Conservation (phyloP, 2,329 filamentous ascomycete species). For the Colletotrichum gigasporum region DNA sequence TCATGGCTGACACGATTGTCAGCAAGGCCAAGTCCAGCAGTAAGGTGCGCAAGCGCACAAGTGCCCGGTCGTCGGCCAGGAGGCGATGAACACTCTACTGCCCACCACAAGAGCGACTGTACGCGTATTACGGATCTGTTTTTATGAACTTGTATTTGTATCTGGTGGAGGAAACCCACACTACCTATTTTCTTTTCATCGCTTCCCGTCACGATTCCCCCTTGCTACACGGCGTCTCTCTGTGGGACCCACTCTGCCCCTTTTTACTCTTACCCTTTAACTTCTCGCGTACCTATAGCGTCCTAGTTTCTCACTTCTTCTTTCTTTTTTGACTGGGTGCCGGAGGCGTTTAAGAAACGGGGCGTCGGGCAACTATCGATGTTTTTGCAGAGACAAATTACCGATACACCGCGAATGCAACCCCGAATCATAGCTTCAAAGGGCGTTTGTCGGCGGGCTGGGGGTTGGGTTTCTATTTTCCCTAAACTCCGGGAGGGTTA, state of each 20-base stretch:
- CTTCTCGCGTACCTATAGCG: conserved; percentile 16
- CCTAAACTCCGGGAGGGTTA: too few species aligned
- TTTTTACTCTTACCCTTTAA: conserved; percentile 16
- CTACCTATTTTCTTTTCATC: neutral
- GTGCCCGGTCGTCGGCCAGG: conserved; percentile 42
- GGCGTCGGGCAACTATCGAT: neutral
- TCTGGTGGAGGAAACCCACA: neutral
- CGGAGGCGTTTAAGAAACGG: conserved; percentile 19
- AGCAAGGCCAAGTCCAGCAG: conserved; percentile 39
- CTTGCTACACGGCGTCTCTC: neutral
- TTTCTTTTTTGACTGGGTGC: neutral
- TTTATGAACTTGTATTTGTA: conserved; percentile 29
- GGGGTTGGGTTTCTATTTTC: neutral
- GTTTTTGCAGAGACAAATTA: neutral
- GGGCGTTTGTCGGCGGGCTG: conserved; percentile 1
- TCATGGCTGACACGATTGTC: conserved; percentile 32
- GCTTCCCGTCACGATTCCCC: neutral
- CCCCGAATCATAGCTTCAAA: conserved; percentile 1
- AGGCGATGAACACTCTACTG: conserved; percentile 34
- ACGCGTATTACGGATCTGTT: conserved; percentile 6
- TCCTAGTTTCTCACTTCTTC: neutral
- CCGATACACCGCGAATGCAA: neutral
- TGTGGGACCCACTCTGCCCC: neutral
- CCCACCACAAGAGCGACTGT: neutral
- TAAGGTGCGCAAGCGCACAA: conserved; percentile 44